Evolutionary conservation across 768 basidiomycete species (phyloP).

Genomic region (Coprinellus micaceus): DNA sequence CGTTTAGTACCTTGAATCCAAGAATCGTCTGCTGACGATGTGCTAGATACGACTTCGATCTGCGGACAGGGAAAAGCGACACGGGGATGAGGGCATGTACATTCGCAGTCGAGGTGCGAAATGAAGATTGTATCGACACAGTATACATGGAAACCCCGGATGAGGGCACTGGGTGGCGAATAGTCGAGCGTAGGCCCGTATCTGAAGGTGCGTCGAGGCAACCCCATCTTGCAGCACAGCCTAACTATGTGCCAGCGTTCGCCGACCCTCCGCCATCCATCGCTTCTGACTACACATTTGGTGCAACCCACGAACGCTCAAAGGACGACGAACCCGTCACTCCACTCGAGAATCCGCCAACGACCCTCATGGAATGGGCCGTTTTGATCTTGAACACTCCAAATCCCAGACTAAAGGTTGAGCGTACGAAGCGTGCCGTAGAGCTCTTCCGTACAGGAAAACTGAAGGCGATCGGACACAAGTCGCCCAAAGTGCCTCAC

Average conservation of each 20-base stretch:
- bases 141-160: slow-evolving; percentile 63
- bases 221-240: neutral
- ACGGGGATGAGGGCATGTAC: slow-evolving; percentile 69
- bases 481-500: slow-evolving; percentile 39
- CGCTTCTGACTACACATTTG: slow-evolving; percentile 7
- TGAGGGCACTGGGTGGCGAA: slow-evolving; percentile 50
- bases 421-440: slow-evolving; percentile 68
- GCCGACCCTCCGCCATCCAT: slow-evolving; percentile 57
- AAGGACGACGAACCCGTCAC: slow-evolving; percentile 44
- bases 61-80: slow-evolving; percentile 66
- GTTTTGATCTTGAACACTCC: slow-evolving; percentile 75
- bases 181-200: slow-evolving; percentile 67
- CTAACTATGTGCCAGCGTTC: slow-evolving; percentile 41
- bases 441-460: slow-evolving; percentile 66
- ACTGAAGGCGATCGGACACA: slow-evolving; percentile 63
- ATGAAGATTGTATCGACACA: slow-evolving; percentile 34
- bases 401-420: slow-evolving; percentile 46
- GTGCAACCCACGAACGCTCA: slow-evolving; percentile 6
- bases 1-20: slow-evolving; percentile 9
- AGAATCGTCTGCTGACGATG: neutral
- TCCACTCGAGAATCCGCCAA: slow-evolving; percentile 47
- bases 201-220: slow-evolving; percentile 53
- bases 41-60: slow-evolving; percentile 68
- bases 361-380: slow-evolving; percentile 74
- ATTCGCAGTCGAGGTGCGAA: slow-evolving; percentile 52